Evolutionary conservation across 106 monocot species (phyloP).

Genomic region (Dendrobium officinale): DNA sequence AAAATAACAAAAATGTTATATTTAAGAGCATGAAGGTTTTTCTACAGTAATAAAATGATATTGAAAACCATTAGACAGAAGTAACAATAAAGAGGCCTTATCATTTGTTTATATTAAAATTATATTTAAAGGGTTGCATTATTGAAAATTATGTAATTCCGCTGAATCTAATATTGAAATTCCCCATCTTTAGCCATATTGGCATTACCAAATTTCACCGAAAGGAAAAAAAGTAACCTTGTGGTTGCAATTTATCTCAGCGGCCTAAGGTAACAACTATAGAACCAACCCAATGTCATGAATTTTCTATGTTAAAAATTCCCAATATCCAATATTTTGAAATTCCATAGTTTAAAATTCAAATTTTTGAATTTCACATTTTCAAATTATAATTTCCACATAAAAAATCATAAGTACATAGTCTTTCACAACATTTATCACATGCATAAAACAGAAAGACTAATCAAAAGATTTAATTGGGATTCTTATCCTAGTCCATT

Average conservation of each 20-base stretch:
- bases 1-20: background rate
- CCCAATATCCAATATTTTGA: too few relatives aligned
- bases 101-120: background rate
- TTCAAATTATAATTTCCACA: too few relatives aligned
- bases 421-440: too few relatives aligned
- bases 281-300: background rate
- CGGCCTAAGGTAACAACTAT: background rate
- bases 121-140: background rate
- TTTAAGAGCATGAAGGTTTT: background rate
- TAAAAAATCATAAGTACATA: too few relatives aligned
- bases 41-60: background rate
- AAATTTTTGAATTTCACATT: too few relatives aligned
- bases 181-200: background rate
- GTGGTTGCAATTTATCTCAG: background rate
- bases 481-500: too few relatives aligned
- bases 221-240: background rate
- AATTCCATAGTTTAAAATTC: too few relatives aligned
- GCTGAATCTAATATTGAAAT: background rate
- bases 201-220: background rate
- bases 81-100: background rate
- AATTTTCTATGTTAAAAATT: too few relatives aligned
- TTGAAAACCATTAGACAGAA: background rate
- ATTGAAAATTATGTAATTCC: background rate
- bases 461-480: too few relatives aligned
- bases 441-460: too few relatives aligned